Base-by-base conservation (phyloP, 805 yeast species). In the Cyberlindnera petersonii region DNA sequence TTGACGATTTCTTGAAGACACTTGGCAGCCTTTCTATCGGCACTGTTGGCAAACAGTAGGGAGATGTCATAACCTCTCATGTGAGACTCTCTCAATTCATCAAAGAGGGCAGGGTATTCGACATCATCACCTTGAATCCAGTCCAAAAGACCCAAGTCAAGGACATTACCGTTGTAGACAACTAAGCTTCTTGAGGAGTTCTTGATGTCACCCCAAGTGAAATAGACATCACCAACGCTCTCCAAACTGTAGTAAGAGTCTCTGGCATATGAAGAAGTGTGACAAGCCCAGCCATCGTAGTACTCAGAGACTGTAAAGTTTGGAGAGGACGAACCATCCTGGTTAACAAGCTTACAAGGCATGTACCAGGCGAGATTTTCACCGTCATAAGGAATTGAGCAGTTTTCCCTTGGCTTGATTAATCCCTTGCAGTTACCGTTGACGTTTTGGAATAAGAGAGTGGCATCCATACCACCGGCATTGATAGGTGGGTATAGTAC, bases 251-350 rank as follows among this genome's bases (percentile, higher is more conserved):
- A 85, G 57, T 75, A 91, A 1, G 83, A 71, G 3, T 72, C 60
- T 55, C 98, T 76, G 0, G 96, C 89, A 2, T 55, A 47, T 7
- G 71, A 53, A 4, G 86, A 72, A 1, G 97, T 85, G 63, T 93
- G 96, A 59, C 98, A 91, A 2, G 91, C 94, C 77, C 86, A 88
- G 8, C 97, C 97, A 33, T 70, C 64, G 59, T 88, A 89, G 56
- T 79, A 78, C 16, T 70, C 71, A 21, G 65, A 60, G 15, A 48
- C 51, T 1, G 88, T 75, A 46, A 72, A 72, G 58, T 85, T 84
- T 27, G 86, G 84, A 21, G 62, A 40, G 2, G 84, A 61, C 1
- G 93, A 71, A 5, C 95, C 95, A 58, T 86, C 86, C 50, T 77
- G 82, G 29, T 66, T 62, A 37, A 75, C 66, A 23, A 84, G 45